phyloP scores from a whole-genome alignment of 2,329 filamentous ascomycete genomes.

The Claviceps capensis region DNA sequence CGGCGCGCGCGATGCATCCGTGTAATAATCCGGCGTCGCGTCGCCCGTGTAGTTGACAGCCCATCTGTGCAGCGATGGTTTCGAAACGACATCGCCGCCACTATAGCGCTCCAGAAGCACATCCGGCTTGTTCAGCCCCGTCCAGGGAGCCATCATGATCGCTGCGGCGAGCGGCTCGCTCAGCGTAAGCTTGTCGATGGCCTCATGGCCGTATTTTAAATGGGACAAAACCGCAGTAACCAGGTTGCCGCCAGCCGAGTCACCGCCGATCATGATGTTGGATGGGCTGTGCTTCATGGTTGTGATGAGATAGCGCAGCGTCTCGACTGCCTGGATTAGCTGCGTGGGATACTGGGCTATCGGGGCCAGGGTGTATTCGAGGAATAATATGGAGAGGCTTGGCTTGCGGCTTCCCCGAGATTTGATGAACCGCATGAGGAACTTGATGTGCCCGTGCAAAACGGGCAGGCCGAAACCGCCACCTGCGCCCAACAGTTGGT shows the following conservation, averaged over 20 bases:
- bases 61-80: slow-evolving; percentile 3
- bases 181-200: slow-evolving; percentile 7
- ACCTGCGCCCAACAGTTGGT: slow-evolving; percentile 4
- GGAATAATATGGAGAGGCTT: slow-evolving; percentile 9
- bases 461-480: slow-evolving; percentile 10
- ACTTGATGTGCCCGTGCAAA: slow-evolving; percentile 7
- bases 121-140: slow-evolving; percentile 3
- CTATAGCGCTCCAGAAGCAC: slow-evolving; percentile 2
- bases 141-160: slow-evolving; percentile 9
- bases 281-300: slow-evolving; percentile 3
- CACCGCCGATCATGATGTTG: slow-evolving; percentile 9
- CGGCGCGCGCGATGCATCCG: slow-evolving; percentile 8
- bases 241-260: slow-evolving; percentile 11
- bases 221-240: slow-evolving; percentile 10
- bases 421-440: slow-evolving; percentile 7
- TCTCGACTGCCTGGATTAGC: slow-evolving; percentile 10
- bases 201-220: slow-evolving; percentile 8
- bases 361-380: slow-evolving; percentile 9
- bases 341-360: slow-evolving; percentile 10
- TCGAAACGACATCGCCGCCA: slow-evolving; percentile 7
- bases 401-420: slow-evolving; percentile 4
- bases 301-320: slow-evolving; percentile 8
- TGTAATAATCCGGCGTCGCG: slow-evolving; percentile 8
- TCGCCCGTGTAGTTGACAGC: slow-evolving; percentile 6
- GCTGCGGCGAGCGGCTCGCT: slow-evolving; percentile 7